Evolutionary conservation across 768 basidiomycete genomes (phyloP).

Genomic region (Nidularia pulvinata): DNA sequence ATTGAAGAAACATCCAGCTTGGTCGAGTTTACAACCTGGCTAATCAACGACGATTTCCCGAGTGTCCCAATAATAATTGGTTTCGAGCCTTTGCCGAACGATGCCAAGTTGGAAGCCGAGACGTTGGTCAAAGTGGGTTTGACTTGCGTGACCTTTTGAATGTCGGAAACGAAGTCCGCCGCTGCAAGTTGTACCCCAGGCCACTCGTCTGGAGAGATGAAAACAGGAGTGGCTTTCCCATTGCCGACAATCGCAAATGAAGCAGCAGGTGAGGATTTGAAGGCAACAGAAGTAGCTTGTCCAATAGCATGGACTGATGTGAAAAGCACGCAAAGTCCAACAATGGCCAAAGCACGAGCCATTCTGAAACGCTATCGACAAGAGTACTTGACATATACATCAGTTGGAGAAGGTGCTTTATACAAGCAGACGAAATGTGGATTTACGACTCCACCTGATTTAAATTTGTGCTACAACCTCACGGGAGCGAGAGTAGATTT

Average conservation of each 20-base stretch:
- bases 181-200: conserved; percentile 64
- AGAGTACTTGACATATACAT: neutral
- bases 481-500: neutral
- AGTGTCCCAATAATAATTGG: conserved; percentile 70
- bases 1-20: conserved; percentile 55
- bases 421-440: neutral
- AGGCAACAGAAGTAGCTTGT: conserved; percentile 46
- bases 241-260: conserved; percentile 44
- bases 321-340: conserved; percentile 7
- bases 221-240: conserved; percentile 44
- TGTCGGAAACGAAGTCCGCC: conserved; percentile 58
- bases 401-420: too few relatives aligned
- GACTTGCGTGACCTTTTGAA: conserved; percentile 56
- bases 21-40: conserved; percentile 49
- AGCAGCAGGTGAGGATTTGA: conserved; percentile 29
- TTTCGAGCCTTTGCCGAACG: conserved; percentile 18
- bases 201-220: conserved; percentile 58
- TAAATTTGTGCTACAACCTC: too few relatives aligned
- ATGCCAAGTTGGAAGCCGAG: conserved; percentile 26
- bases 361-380: neutral
- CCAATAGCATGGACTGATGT: conserved; percentile 37
- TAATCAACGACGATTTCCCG: conserved; percentile 53
- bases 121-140: conserved; percentile 51
- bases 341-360: conserved; percentile 6
- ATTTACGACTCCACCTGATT: too few relatives aligned